phyloP scores from a whole-genome alignment of 176 grass and related monocot species.

The Oryza longistaminata region DNA sequence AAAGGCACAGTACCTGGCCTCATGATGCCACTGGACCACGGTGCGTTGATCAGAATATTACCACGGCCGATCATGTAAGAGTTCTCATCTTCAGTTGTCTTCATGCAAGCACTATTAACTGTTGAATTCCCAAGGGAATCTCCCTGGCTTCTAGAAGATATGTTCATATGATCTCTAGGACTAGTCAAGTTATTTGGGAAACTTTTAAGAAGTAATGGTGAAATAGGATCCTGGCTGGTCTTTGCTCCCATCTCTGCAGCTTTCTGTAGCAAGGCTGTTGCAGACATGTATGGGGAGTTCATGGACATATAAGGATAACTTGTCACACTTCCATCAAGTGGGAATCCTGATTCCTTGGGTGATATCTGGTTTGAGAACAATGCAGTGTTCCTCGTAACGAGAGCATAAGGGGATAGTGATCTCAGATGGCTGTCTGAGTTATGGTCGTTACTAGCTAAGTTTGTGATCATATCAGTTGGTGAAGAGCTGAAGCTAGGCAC shows the following conservation, averaged over 20 bases:
- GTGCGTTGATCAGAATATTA: slow-evolving; percentile 42
- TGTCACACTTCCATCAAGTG: slow-evolving; percentile 47
- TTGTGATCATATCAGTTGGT: slow-evolving; percentile 46
- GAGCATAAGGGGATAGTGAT: slow-evolving; percentile 54
- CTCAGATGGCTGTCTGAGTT: slow-evolving; percentile 48
- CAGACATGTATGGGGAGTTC: slow-evolving; percentile 61
- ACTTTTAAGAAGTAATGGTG: slow-evolving; percentile 58
- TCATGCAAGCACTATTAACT: slow-evolving; percentile 41
- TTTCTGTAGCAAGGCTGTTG: slow-evolving; percentile 72
- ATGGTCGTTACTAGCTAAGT: slow-evolving; percentile 43
- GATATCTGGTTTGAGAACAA: slow-evolving; percentile 51
- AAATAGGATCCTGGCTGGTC: slow-evolving; percentile 63
- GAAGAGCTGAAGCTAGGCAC: slow-evolving; percentile 43
- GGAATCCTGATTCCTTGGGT: slow-evolving; percentile 39
- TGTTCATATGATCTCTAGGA: slow-evolving; percentile 46
- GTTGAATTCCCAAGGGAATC: slow-evolving; percentile 45
- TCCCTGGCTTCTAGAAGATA: slow-evolving; percentile 47
- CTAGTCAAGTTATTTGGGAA: slow-evolving; percentile 45
- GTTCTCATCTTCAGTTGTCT: slow-evolving; percentile 25
- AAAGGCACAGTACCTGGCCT: slow-evolving; percentile 40
- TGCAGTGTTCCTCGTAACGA: slow-evolving; percentile 48
- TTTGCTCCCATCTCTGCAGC: slow-evolving; percentile 64
- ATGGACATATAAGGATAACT: slow-evolving; percentile 53
- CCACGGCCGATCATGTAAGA: slow-evolving; percentile 36
- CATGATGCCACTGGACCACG: slow-evolving; percentile 37